Conservation (phyloP, 768 basidiomycete genomes). For the Pleurotus ostreatus region DNA sequence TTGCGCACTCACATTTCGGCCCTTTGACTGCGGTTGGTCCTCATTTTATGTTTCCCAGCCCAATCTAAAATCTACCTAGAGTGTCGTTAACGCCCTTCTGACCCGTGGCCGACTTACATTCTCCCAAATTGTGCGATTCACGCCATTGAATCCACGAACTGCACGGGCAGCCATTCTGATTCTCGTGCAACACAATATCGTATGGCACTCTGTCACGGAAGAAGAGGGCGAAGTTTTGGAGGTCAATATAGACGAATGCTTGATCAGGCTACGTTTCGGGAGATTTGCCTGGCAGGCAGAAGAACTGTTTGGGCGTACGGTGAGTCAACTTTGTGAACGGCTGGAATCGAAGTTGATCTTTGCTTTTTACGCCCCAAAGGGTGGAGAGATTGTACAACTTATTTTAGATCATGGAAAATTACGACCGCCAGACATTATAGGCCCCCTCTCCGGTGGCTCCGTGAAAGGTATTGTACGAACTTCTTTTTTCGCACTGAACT, state of each 20-base stretch:
- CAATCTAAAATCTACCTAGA: constrained; percentile 35
- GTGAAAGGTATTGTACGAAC: constrained; percentile 44
- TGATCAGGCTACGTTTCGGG: constrained; percentile 80
- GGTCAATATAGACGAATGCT: constrained; percentile 79
- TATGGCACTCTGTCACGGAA: constrained; percentile 77
- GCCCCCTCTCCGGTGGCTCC: constrained; percentile 46
- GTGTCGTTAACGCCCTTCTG: constrained; percentile 69
- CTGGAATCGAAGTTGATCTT: not conserved
- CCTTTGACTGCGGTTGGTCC: constrained; percentile 56
- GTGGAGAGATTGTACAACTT: constrained; percentile 67
- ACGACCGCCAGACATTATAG: constrained; percentile 65
- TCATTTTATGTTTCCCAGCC: not conserved
- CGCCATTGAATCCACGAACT: constrained; percentile 61
- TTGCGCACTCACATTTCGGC: constrained; percentile 65
- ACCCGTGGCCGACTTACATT: constrained; percentile 80
- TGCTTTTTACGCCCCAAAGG: constrained; percentile 37
- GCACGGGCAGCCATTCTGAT: constrained; percentile 70
- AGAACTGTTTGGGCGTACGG: constrained; percentile 64
- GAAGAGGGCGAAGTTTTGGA: constrained; percentile 78
- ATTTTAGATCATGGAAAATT: constrained; percentile 87
- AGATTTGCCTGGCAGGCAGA: constrained; percentile 74
- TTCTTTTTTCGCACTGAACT: not conserved
- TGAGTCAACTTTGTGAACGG: constrained; percentile 31
- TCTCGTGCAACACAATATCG: constrained; percentile 86
- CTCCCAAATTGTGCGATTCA: constrained; percentile 62